A percentile compares a stretch with the other conserved stretches of the same genome.
Conservation (phyloP, 1,284 basidiomycete species). For the Phellopilus nigrolimitatus region DNA sequence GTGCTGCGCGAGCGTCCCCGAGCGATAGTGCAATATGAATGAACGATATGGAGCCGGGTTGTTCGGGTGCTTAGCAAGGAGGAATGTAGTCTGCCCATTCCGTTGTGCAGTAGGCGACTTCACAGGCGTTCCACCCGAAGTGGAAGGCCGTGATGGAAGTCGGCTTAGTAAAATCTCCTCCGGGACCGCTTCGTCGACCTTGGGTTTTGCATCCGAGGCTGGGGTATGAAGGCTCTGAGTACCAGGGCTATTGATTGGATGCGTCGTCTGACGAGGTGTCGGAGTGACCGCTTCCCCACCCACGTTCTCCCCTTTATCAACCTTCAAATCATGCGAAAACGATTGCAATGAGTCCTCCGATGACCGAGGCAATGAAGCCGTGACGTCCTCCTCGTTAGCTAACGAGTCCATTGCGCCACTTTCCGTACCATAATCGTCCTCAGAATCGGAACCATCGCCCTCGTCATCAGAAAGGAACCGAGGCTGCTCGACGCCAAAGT, state of each 20-base stretch:
- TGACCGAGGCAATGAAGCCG: slow-evolving; percentile 15
- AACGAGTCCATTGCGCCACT: slow-evolving; percentile 19
- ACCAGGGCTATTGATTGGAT: slow-evolving; percentile 7
- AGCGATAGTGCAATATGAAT: slow-evolving; percentile 57
- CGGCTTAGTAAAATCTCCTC: slow-evolving; percentile 61
- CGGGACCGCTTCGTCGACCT: slow-evolving; percentile 57
- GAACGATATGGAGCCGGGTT: slow-evolving; percentile 46
- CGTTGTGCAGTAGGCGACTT: slow-evolving; percentile 29
- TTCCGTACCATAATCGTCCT: slow-evolving; percentile 31
- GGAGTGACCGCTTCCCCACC: slow-evolving; percentile 17
- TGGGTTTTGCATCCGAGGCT: slow-evolving; percentile 43
- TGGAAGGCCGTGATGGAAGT: slow-evolving; percentile 37
- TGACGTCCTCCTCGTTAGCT: slow-evolving; percentile 21
- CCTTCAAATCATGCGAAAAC: slow-evolving; percentile 22
- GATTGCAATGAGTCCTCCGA: slow-evolving; percentile 9
- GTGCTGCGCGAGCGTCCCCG: slow-evolving; percentile 69
- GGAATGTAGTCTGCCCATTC: slow-evolving; percentile 18
- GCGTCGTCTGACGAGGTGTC: slow-evolving; percentile 19
- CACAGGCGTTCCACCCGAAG: slow-evolving; percentile 30
- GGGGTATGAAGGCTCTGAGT: not conserved
- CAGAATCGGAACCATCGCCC: slow-evolving; percentile 30
- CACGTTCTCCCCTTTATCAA: not conserved
- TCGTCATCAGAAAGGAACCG: slow-evolving; percentile 45
- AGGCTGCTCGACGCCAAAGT: slow-evolving; percentile 51
- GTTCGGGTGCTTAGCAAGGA: slow-evolving; percentile 25